Percentiles rank a stretch among this genome's conserved stretches.
phyloP scores from a whole-genome alignment of 805 yeast genomes.

The Teunomyces lycoperdinae region DNA sequence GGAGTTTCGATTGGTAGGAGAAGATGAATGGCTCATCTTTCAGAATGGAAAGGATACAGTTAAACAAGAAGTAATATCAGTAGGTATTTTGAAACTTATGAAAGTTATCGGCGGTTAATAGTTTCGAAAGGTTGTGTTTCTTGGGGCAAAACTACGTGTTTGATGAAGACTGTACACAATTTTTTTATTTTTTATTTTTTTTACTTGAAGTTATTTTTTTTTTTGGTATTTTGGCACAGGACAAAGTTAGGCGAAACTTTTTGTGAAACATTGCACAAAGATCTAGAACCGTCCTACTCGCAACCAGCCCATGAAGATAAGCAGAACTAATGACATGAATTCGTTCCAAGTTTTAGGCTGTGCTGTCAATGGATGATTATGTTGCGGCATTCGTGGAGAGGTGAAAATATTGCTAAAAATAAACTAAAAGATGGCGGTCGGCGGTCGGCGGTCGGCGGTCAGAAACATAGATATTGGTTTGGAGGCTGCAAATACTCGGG shows the following conservation, averaged over 20 bases:
- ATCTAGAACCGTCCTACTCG: background rate
- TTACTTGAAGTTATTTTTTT: background rate
- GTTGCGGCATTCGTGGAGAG: no score
- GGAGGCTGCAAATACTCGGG: no score
- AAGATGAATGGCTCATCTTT: slow-evolving; percentile 35
- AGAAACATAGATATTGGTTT: no score
- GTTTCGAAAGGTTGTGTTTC: background rate
- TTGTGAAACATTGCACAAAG: background rate
- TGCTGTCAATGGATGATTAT: no score
- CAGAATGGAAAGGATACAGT: background rate
- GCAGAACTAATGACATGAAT: no score
- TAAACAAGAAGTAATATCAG: background rate
- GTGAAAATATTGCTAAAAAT: no score
- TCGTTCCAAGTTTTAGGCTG: no score
- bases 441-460: no score
- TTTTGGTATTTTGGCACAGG: background rate
- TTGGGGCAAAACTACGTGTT: background rate
- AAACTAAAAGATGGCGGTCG: no score
- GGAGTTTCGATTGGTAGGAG: slow-evolving; percentile 38
- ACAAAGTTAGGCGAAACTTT: background rate
- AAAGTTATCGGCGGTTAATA: background rate
- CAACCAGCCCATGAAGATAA: background rate
- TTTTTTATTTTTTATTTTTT: background rate
- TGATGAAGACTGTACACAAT: background rate
- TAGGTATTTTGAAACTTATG: background rate